Base-by-base conservation (phyloP, 331 rosid species). In the Pyracantha coccinea region DNA sequence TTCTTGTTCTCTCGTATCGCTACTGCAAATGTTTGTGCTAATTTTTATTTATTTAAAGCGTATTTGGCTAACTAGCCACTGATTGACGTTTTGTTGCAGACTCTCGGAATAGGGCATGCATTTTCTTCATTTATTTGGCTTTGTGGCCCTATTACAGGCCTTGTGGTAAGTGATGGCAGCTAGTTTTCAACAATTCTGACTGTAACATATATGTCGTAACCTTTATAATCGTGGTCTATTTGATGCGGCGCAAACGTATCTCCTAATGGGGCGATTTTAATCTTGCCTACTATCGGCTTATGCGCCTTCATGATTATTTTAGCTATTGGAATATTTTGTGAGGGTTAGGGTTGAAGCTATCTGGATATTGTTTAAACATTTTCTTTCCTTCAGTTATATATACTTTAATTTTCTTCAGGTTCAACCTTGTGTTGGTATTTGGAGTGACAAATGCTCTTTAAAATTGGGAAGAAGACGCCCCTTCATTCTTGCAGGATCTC, bases 91-190 rank as follows among this genome's bases (percentile, higher is more conserved):
- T 75, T 86, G 84, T 38, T 89, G 88, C 97, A 95, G 99, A 95
- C 99, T 3, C 93, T 95, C 75, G 97, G 97, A 73, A 90, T 95
- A 57, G 97, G 88, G 75, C 99, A 95, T 81, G 99, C 99, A 7
- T 95, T 92, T 84, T 92, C 99, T 83, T 95, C 99, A 32, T 95
- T 95, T 82, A 95, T 92, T 80, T 95, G 99, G 99, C 97, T 95
- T 25, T 95, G 99, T 80, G 99, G 99, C 84, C 99, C 99, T 66
- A 92, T 95, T 75, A 95, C 99, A 63, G 99, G 99, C 62, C 97
- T 95, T 81, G 97, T 95, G 97, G 99, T 94, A 89, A 66, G 99
- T 85, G 77, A 74, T 69, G 27, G 74, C 53, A 31, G 45, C 31
- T 50, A 8, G 31, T 25, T 58, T 44, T 62, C 14, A 52, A 15